Evolutionary conservation across 805 yeast genomes (phyloP), one percentile per base, ranked within the genome.

Genomic region (Cyberlindnera lachancei): DNA sequence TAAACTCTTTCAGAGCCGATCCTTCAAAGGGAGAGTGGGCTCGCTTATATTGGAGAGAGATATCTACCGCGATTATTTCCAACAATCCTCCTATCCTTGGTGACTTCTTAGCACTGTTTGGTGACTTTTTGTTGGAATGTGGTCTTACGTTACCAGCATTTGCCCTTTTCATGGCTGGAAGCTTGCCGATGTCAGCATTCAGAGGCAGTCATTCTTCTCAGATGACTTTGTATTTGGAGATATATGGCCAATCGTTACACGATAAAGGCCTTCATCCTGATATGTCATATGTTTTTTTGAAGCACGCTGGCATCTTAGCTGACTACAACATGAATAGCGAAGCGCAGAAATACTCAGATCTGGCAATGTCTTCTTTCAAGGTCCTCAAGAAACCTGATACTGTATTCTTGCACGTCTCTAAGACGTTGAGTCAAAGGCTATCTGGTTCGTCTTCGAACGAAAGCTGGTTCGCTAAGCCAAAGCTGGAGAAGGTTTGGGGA

Each of bases 401-500:
- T 6, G 53, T 52, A 5, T 44, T 61, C 23, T 45, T 55, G 5
- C 37, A 53, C 15, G 53, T 56, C 3, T 46, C 68, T 19, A 60
- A 59, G 13, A 55, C 54, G 7, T 54, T 75, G 39, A 51, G 61
- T 23, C 65, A 64, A 36, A 65, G 77, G 42, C 47, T 74, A 16
- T 62, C 73, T 6, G 73, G 67, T 9, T 37, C 61, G 17, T 71
- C 68, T 30, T 66, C 70, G 17, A 47, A 60, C 15, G 73, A 68
- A 26, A 69, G 72, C 19, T 88, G 96, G 96, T 70, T 87, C 42
- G 79, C 84, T 11, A 76, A 78, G 47, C 81, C 80, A 16, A 77
- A 73, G 44, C 63, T 85, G 32, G 94, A 87, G 45, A 80, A 75
- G 50, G 79, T 86, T 33, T 85, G 95, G 95, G 90, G 92, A 9